Conservation (phyloP, 768 basidiomycete genomes). For the Termitomyces bulborhizus region DNA sequence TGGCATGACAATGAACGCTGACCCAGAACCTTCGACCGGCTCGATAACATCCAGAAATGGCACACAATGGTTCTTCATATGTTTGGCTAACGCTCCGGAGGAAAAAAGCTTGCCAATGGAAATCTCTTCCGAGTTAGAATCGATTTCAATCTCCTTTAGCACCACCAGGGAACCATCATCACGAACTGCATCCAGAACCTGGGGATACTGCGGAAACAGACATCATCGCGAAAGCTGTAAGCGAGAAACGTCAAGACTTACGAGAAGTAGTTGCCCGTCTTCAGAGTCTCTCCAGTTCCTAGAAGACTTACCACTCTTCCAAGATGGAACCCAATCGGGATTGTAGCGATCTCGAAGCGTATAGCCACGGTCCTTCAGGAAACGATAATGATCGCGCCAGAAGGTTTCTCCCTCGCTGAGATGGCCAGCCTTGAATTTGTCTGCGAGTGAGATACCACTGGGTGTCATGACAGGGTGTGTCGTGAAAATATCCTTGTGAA, state of each 20-base stretch:
- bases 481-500: not conserved
- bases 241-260: too few species aligned
- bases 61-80: slow-evolving; percentile 1
- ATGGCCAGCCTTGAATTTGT: not conserved
- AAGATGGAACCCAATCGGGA: too few species aligned
- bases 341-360: too few species aligned
- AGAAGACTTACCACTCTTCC: too few species aligned
- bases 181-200: not conserved
- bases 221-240: not conserved
- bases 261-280: too few species aligned
- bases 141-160: not conserved
- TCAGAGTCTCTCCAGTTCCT: too few species aligned
- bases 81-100: not conserved
- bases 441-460: not conserved
- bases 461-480: not conserved
- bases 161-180: not conserved
- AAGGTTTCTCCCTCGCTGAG: not conserved
- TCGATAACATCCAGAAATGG: not conserved
- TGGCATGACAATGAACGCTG: not conserved
- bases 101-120: not conserved
- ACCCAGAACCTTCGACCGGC: not conserved
- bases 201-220: not conserved
- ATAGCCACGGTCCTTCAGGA: too few species aligned
- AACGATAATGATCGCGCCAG: too few species aligned
- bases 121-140: not conserved